These are phyloP conservation scores for Fusarium virguliforme DNA, from an alignment of 2,329 filamentous ascomycete species.

Conservation along the genomic window DNA sequence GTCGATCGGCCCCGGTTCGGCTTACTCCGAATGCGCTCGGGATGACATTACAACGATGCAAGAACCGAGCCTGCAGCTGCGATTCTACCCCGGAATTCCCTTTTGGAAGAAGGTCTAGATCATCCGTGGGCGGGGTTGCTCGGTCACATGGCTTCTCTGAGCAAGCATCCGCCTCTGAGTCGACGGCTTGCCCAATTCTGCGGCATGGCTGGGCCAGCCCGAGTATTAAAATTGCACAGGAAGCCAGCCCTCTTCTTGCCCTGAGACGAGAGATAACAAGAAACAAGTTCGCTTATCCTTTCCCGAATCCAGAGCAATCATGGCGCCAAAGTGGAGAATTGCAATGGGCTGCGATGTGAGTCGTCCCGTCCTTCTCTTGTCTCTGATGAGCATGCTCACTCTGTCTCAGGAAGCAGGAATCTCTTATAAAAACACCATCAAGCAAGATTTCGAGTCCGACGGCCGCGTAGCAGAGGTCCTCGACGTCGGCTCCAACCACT, in stretches of 20 bases:
- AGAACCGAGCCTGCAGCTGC: not conserved
- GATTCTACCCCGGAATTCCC: conserved; percentile 20
- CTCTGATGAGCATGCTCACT: not conserved
- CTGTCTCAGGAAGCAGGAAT: conserved; percentile 76
- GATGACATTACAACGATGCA: conserved; percentile 13
- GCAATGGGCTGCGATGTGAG: conserved; percentile 70
- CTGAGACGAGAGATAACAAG: not conserved
- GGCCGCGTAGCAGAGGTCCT: conserved; percentile 76
- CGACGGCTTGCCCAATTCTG: conserved; percentile 23
- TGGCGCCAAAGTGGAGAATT: conserved; percentile 68
- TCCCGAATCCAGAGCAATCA: conserved; percentile 48
- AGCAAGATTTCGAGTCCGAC: conserved; percentile 78
- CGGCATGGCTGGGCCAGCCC: not conserved
- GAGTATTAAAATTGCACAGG: conserved; percentile 20
- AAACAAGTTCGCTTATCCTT: conserved; percentile 15
- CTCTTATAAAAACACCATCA: conserved; percentile 84
- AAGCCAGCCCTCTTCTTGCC: not conserved
- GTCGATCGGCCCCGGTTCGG: conserved; percentile 12
- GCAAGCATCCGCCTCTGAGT: not conserved
- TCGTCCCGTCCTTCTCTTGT: conserved; percentile 15
- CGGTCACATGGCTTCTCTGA: conserved; percentile 20
- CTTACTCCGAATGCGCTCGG: conserved; percentile 7
- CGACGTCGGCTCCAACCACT: conserved; percentile 80
- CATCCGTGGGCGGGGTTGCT: conserved; percentile 3
- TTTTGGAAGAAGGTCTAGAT: conserved; percentile 21